A percentile compares a stretch with the other conserved stretches of the same genome.
Evolutionary conservation across 177 flowering plant species (phyloP).

Genomic region (Telopea speciosissima): DNA sequence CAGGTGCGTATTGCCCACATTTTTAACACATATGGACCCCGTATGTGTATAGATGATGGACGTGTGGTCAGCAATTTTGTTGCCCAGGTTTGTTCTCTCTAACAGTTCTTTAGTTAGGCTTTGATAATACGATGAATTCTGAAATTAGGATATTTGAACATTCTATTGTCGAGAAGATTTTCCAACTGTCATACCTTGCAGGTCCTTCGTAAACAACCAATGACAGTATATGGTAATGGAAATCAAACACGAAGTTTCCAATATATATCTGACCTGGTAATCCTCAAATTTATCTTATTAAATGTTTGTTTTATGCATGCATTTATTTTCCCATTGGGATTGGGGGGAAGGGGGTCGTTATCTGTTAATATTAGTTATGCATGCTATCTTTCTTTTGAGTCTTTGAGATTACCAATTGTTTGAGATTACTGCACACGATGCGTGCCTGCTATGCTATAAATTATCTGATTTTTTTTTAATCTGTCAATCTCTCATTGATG

Average conservation of each 20-base stretch:
- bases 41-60: constrained; percentile 89
- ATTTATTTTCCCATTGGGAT: not conserved
- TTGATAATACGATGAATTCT: not conserved
- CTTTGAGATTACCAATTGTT: not conserved
- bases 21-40: constrained; percentile 83
- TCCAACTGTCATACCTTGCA: constrained; percentile 23
- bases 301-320: not conserved
- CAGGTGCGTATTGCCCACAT: constrained; percentile 89
- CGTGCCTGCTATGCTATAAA: too few species aligned
- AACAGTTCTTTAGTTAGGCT: not conserved
- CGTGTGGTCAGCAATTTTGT: constrained; percentile 96
- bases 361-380: too few species aligned
- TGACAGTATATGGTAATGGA: constrained; percentile 96
- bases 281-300: constrained; percentile 1
- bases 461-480: too few species aligned
- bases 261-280: constrained; percentile 91
- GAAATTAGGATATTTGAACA: not conserved
- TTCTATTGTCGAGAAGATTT: not conserved
- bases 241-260: constrained; percentile 95
- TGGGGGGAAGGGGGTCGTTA: too few species aligned
- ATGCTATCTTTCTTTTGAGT: not conserved
- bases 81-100: constrained; percentile 59
- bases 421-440: not conserved
- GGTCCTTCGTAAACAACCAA: constrained; percentile 85
- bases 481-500: too few species aligned